Evolutionary conservation across 2,329 filamentous ascomycete genomes (phyloP).

Genomic region (Penicillium sp.): DNA sequence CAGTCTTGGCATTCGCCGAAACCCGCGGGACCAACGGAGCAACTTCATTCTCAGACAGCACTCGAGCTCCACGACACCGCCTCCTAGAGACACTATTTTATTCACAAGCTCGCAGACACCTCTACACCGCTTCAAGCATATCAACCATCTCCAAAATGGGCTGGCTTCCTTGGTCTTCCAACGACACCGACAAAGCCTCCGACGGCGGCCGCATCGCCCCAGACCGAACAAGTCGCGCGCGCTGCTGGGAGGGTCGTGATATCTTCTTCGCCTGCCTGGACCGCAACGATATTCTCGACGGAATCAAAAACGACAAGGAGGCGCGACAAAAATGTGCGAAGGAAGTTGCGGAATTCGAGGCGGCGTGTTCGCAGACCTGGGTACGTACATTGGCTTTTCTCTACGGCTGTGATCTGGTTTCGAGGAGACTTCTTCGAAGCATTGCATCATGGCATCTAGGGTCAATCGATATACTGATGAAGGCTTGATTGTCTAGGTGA

Average conservation of each 20-base stretch:
- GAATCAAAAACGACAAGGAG: slow-evolving; percentile 56
- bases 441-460: not conserved
- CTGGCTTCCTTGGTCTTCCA: slow-evolving; percentile 47
- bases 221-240: slow-evolving; percentile 72
- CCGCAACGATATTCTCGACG: slow-evolving; percentile 73
- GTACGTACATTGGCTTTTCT: slow-evolving; percentile 50
- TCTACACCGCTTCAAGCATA: not conserved
- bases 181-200: slow-evolving; percentile 43
- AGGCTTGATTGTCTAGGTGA: slow-evolving; percentile 57
- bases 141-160: slow-evolving; percentile 44
- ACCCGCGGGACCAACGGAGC: slow-evolving; percentile 16
- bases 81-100: not conserved
- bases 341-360: slow-evolving; percentile 66
- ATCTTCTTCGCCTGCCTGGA: slow-evolving; percentile 85
- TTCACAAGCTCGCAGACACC: not conserved
- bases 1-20: slow-evolving; percentile 23
- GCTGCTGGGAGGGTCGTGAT: slow-evolving; percentile 89
- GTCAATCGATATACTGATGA: slow-evolving; percentile 1
- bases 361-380: slow-evolving; percentile 85
- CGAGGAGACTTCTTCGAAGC: not conserved
- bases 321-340: slow-evolving; percentile 55
- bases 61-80: not conserved
- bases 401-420: not conserved
- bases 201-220: slow-evolving; percentile 70
- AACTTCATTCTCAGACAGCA: slow-evolving; percentile 1